A percentile compares a stretch with the other conserved stretches of the same genome.
These are phyloP conservation scores for Neolentinus lepideus DNA, from an alignment of 1,284 basidiomycete genomes.

Conservation along the genomic window DNA sequence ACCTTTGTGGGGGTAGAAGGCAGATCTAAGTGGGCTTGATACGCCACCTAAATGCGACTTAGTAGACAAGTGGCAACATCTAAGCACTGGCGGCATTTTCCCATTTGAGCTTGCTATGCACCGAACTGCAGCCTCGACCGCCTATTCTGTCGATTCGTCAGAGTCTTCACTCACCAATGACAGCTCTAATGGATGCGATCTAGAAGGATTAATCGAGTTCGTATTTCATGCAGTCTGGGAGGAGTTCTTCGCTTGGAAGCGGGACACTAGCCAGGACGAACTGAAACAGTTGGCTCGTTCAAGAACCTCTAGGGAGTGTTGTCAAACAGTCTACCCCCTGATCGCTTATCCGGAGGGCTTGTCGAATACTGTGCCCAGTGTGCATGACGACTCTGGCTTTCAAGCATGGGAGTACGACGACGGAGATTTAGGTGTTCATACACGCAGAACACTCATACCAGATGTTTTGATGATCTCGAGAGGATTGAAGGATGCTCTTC, in stretches of 20 bases:
- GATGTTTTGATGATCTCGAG: neutral
- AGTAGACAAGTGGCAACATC: too few species aligned
- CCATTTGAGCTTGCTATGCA: neutral
- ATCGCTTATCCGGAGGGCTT: too few species aligned
- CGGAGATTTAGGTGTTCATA: neutral
- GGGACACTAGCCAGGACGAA: neutral
- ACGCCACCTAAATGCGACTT: too few species aligned
- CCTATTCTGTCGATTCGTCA: too few species aligned
- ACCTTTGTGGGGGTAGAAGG: neutral
- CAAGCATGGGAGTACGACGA: neutral
- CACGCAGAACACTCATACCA: neutral
- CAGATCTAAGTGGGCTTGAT: neutral
- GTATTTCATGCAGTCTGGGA: conserved; percentile 10
- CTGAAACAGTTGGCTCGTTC: neutral
- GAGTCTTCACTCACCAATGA: too few species aligned
- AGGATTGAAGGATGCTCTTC: conserved; percentile 11
- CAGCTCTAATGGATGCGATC: too few species aligned
- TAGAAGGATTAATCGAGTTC: neutral
- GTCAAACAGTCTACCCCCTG: neutral
- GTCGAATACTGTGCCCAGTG: too few species aligned
- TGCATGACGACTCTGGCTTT: neutral
- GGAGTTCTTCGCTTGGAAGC: conserved; percentile 13
- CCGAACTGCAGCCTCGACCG: too few species aligned
- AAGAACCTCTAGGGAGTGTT: neutral
- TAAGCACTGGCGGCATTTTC: neutral